Conservation (phyloP, 2,329 filamentous ascomycete genomes). For the Fusarium sp. region DNA sequence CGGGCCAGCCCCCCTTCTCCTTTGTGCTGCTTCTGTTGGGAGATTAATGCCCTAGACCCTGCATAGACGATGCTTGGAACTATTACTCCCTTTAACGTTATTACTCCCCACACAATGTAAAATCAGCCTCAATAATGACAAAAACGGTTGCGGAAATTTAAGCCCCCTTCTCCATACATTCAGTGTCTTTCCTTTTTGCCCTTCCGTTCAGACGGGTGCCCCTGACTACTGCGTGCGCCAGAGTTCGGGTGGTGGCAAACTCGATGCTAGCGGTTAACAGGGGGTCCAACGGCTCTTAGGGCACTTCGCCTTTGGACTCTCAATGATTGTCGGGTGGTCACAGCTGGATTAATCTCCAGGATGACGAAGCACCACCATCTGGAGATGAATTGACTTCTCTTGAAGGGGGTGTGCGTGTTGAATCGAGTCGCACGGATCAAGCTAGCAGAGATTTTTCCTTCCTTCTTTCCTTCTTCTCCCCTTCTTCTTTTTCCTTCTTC, state of each 20-base stretch:
- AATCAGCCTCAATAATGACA: conserved; percentile 33
- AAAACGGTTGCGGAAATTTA: conserved; percentile 15
- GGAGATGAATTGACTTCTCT: conserved; percentile 2
- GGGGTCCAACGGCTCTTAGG: conserved; percentile 40
- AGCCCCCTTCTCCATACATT: conserved; percentile 18
- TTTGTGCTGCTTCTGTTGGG: conserved; percentile 46
- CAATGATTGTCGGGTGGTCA: conserved; percentile 6
- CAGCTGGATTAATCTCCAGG: background rate
- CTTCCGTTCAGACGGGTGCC: conserved; percentile 17
- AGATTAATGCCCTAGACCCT: conserved; percentile 42
- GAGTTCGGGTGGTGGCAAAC: conserved; percentile 43
- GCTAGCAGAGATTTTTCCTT: conserved; percentile 30
- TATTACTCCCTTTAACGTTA: conserved; percentile 26
- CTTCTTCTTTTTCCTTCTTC: conserved; percentile 28
- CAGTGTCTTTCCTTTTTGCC: background rate
- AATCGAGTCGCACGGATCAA: conserved; percentile 4
- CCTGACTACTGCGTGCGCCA: conserved; percentile 40
- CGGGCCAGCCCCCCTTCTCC: conserved; percentile 35
- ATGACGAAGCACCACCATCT: conserved; percentile 28
- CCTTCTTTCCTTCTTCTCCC: conserved; percentile 25
- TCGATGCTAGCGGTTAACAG: conserved; percentile 40
- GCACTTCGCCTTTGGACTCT: background rate
- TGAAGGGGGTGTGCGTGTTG: conserved; percentile 10
- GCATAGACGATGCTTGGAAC: conserved; percentile 36
- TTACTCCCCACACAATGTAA: conserved; percentile 21